Percentiles rank a stretch among this genome's conserved stretches.
phyloP scores from a whole-genome alignment of 345 rosid genomes.

The Sonneratia caseolaris region DNA sequence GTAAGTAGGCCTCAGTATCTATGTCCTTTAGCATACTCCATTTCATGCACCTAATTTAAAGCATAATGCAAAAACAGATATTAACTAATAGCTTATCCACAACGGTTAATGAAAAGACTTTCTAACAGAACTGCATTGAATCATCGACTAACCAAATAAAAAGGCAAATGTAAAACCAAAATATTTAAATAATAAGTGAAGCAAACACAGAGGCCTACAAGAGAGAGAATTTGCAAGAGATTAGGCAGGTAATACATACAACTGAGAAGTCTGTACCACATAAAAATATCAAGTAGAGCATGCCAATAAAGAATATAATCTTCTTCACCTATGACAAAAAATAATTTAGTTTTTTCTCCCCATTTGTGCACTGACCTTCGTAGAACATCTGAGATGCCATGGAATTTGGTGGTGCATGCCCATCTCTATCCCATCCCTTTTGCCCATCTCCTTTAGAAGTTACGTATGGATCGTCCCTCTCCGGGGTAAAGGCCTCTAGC shows the following conservation, averaged over 20 bases:
- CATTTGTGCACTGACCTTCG: slow-evolving; percentile 37
- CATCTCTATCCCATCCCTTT: slow-evolving; percentile 76
- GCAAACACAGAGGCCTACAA: background rate
- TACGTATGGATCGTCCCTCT: slow-evolving; percentile 50
- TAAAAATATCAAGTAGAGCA: background rate
- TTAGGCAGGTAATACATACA: background rate
- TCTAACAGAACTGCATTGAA: too few relatives aligned
- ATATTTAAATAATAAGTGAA: background rate
- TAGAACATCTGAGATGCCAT: slow-evolving; percentile 36
- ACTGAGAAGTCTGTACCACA: background rate
- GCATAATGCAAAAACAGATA: background rate
- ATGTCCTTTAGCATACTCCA: background rate
- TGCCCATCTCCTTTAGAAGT: slow-evolving; percentile 47
- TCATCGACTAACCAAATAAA: too few relatives aligned
- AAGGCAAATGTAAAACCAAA: background rate
- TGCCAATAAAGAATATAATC: background rate
- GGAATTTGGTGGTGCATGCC: slow-evolving; percentile 47
- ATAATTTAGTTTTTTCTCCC: background rate
- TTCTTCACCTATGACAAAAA: background rate
- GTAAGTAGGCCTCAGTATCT: too few relatives aligned
- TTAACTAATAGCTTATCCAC: background rate
- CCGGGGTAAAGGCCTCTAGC: slow-evolving; percentile 87
- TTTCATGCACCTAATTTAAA: background rate
- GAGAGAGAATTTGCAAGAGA: background rate
- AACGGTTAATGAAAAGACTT: background rate